Conservation (phyloP, 306 rosid genomes). For the Crataegus laevigata region DNA sequence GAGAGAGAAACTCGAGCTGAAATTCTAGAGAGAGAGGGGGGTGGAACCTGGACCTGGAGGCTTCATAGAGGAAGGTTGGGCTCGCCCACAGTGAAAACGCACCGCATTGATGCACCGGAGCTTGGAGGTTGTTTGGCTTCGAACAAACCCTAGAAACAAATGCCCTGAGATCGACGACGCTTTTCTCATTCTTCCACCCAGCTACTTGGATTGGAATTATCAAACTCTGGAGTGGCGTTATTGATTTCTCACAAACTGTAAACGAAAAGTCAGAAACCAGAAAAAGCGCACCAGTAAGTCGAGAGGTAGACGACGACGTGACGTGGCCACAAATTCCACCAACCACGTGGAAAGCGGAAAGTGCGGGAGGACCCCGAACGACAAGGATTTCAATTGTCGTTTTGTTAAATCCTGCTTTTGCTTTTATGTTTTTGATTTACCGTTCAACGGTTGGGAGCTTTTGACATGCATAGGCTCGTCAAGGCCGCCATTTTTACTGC, state of each 20-base stretch:
- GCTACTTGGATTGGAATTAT: too few relatives aligned
- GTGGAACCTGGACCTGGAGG: constrained; percentile 26
- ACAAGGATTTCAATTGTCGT: background rate
- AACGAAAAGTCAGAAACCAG: background rate
- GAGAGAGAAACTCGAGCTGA: background rate
- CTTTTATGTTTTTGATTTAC: background rate
- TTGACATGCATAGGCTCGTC: constrained; percentile 2
- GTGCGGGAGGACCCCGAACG: background rate
- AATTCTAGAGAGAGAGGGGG: background rate
- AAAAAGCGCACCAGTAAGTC: background rate
- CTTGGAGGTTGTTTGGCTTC: constrained; percentile 12
- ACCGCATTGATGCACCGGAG: constrained; percentile 13
- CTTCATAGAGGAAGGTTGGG: constrained; percentile 18
- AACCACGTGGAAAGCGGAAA: constrained; percentile 19
- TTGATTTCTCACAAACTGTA: background rate
- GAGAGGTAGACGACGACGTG: constrained; percentile 17
- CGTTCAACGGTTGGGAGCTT: background rate
- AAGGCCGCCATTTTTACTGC: constrained; percentile 1
- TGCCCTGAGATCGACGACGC: constrained; percentile 25
- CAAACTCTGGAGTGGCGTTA: background rate
- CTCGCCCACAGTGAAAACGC: constrained; percentile 41
- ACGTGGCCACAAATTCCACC: constrained; percentile 28
- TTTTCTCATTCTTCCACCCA: constrained; percentile 29
- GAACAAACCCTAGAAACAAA: constrained; percentile 22
- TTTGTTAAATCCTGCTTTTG: background rate